Base-by-base conservation (phyloP, 1,284 basidiomycete species). In the Tilletia indica region DNA sequence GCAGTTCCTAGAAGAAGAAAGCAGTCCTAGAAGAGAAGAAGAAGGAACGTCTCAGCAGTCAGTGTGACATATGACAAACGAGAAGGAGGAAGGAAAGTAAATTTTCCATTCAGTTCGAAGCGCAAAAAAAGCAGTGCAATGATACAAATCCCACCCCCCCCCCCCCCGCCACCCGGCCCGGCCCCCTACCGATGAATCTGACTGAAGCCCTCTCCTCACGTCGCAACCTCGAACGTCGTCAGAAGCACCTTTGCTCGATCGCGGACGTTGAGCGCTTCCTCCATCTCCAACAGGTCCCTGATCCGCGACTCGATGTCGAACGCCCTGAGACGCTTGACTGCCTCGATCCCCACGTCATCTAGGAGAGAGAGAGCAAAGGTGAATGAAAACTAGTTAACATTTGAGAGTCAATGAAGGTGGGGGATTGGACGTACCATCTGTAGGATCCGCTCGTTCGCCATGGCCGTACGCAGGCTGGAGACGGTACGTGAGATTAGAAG, bases 1-100 rank as follows among this genome's bases (percentile, higher is more conserved):
- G n/a, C n/a, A n/a, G n/a, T n/a, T n/a, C n/a, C n/a, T n/a, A n/a
- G n/a, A n/a, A n/a, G n/a, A n/a, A n/a, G n/a, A n/a, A 80, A 0
- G 70, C 71, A 3, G 78, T n/a, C n/a, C n/a, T n/a, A n/a, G n/a
- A n/a, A 74, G 1, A 82, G 73, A 21, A 81, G 74, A 45, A 45
- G 42, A 45, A 5, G 42, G 42, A 12, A 45, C 42, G 42, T n/a
- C n/a, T n/a, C n/a, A n/a, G n/a, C 42, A 45, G 42, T n/a, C n/a
- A n/a, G n/a, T n/a, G n/a, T n/a, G n/a, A n/a, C n/a, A n/a, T n/a
- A n/a, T n/a, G n/a, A n/a, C n/a, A n/a, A n/a, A n/a, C n/a, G n/a
- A n/a, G n/a, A n/a, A n/a, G n/a, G n/a, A n/a, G n/a, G n/a, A n/a
- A n/a, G n/a, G n/a, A n/a, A n/a, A n/a, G n/a, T n/a, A n/a, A n/a